These are phyloP conservation scores for Ascoidea rubescens DNA, from an alignment of 805 yeast genomes.

Conservation along the genomic window DNA sequence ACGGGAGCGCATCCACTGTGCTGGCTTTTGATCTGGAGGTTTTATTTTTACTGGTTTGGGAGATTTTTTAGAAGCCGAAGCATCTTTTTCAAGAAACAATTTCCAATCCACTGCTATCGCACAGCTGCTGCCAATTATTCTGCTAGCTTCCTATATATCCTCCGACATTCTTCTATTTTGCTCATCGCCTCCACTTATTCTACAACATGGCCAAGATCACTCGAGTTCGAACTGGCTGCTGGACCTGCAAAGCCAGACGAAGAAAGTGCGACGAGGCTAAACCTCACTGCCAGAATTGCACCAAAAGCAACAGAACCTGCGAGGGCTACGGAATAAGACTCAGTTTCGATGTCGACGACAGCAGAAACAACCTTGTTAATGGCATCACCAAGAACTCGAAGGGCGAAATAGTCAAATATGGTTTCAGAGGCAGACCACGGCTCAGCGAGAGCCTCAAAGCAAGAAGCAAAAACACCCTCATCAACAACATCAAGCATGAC, in stretches of 20 bases:
- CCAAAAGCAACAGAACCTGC: slow-evolving; percentile 27
- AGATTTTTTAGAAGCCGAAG: too few species aligned
- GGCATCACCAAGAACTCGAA: slow-evolving; percentile 12
- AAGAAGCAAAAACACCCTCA: slow-evolving; percentile 10
- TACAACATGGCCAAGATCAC: slow-evolving; percentile 24
- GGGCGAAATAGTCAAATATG: slow-evolving; percentile 22
- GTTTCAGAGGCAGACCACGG: slow-evolving; percentile 31
- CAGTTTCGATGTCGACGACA: slow-evolving; percentile 36
- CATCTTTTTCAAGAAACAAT: too few species aligned
- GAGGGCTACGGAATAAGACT: slow-evolving; percentile 36
- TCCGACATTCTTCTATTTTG: too few species aligned
- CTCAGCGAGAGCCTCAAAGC: slow-evolving; percentile 21
- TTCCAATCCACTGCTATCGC: too few species aligned
- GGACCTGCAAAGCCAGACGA: slow-evolving; percentile 40
- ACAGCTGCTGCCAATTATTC: too few species aligned
- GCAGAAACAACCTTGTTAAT: slow-evolving; percentile 14
- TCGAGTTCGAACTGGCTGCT: slow-evolving; percentile 42
- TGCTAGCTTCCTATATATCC: too few species aligned
- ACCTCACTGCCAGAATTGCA: slow-evolving; percentile 36
- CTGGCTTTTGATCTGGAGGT: too few species aligned
- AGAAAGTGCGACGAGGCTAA: slow-evolving; percentile 43
- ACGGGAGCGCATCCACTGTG: too few species aligned
- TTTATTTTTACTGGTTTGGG: too few species aligned
- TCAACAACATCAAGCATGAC: too few species aligned
- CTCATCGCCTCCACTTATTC: too few species aligned